Percentiles rank a stretch among this genome's conserved stretches.
These are phyloP conservation scores for Phoenix roebelenii DNA, from an alignment of 176 grass and related monocot genomes.

Conservation along the genomic window DNA sequence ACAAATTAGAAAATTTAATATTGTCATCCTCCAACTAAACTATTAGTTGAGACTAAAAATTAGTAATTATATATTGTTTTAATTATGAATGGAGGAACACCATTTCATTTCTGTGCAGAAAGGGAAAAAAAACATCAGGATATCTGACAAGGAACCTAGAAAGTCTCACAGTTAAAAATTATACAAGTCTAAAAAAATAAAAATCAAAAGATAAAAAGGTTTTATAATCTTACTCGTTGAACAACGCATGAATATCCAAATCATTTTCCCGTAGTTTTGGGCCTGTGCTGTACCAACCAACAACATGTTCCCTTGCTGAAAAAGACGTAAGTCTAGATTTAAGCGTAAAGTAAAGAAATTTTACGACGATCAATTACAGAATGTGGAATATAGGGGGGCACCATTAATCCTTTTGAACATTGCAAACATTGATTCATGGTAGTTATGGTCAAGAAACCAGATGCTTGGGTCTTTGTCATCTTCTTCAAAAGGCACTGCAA, in stretches of 20 bases:
- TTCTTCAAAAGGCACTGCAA: slow-evolving; percentile 90
- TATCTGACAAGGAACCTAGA: too few relatives aligned
- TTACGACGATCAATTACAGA: too few relatives aligned
- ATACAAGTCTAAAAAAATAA: too few relatives aligned
- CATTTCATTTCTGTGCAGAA: too few relatives aligned
- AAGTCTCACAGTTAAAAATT: too few relatives aligned
- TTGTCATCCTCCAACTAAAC: too few relatives aligned
- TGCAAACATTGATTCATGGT: slow-evolving; percentile 90
- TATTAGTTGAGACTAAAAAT: too few relatives aligned
- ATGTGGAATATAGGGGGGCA: slow-evolving; percentile 15
- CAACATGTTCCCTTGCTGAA: slow-evolving; percentile 94
- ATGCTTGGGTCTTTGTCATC: slow-evolving; percentile 95
- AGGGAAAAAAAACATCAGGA: too few relatives aligned
- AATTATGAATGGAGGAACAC: too few relatives aligned
- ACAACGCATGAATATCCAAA: slow-evolving; percentile 81
- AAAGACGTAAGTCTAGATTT: slow-evolving; percentile 13
- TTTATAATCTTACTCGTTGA: slow-evolving; percentile 59
- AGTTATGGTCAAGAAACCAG: slow-evolving; percentile 98
- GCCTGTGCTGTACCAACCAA: slow-evolving; percentile 98
- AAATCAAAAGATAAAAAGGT: not conserved
- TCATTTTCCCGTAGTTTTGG: slow-evolving; percentile 98
- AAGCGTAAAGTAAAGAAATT: not conserved
- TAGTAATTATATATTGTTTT: too few relatives aligned
- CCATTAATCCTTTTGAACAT: slow-evolving; percentile 99
- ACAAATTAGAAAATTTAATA: too few relatives aligned